Conservation (phyloP, 2,329 filamentous ascomycete genomes). For the Tolypocladium ovalisporum region DNA sequence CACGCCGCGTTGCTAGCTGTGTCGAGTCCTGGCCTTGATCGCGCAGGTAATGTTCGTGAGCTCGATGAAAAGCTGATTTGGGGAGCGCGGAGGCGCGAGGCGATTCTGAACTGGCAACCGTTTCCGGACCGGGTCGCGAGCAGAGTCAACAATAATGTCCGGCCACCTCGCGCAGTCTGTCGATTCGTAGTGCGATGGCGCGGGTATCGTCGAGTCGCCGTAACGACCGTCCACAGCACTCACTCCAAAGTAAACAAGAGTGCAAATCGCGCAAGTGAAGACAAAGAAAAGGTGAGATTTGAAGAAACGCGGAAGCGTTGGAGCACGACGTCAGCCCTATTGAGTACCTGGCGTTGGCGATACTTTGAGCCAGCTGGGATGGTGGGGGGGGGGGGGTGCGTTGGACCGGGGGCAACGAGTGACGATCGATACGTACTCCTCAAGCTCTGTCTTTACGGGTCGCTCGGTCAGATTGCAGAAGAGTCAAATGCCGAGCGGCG, state of each 20-base stretch:
- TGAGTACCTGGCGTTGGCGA: not conserved
- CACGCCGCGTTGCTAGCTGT: not conserved
- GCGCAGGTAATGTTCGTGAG: not conserved
- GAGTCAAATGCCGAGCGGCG: not conserved
- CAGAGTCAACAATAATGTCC: no score
- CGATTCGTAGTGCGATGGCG: not conserved
- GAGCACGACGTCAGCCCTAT: not conserved
- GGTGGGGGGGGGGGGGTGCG: not conserved
- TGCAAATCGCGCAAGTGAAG: not conserved
- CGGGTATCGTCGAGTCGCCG: not conserved
- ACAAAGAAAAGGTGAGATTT: not conserved
- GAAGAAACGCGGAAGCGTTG: not conserved
- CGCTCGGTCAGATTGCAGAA: not conserved
- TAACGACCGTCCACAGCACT: not conserved
- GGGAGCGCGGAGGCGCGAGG: not conserved
- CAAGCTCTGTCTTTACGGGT: not conserved
- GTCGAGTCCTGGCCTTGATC: no score
- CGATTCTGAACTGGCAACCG: not conserved
- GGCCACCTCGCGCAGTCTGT: not conserved
- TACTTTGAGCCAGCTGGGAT: not conserved
- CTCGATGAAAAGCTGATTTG: not conserved
- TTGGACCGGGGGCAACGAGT: not conserved
- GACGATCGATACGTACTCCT: not conserved
- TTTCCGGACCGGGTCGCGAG: not conserved
- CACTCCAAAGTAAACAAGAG: not conserved